These are phyloP conservation scores for Spathaspora passalidarum DNA, from an alignment of 805 yeast species.

Conservation along the genomic window DNA sequence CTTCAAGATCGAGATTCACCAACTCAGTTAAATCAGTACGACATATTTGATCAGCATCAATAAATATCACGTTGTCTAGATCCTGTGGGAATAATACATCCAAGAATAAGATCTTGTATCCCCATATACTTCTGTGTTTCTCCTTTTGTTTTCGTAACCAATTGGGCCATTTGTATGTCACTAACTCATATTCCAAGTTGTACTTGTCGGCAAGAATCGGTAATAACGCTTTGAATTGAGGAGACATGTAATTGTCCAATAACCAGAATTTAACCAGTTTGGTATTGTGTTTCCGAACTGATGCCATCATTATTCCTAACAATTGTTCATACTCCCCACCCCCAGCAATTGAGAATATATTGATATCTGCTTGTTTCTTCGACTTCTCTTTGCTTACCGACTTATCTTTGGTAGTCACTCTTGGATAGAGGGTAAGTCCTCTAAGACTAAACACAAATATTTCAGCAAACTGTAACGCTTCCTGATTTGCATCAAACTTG, in stretches of 20 bases:
- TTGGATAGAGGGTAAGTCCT: slow-evolving; percentile 47
- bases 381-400: slow-evolving; percentile 17
- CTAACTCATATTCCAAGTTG: slow-evolving; percentile 68
- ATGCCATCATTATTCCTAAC: slow-evolving; percentile 72
- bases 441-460: slow-evolving; percentile 41
- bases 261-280: slow-evolving; percentile 78
- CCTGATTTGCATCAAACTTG: slow-evolving; percentile 33
- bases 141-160: slow-evolving; percentile 83
- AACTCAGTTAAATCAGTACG: slow-evolving; percentile 72
- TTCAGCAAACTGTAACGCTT: slow-evolving; percentile 16
- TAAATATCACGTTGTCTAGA: slow-evolving; percentile 72
- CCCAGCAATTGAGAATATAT: slow-evolving; percentile 79
- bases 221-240: slow-evolving; percentile 59
- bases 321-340: slow-evolving; percentile 79
- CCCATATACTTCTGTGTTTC: slow-evolving; percentile 80
- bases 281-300: slow-evolving; percentile 65
- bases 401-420: slow-evolving; percentile 24
- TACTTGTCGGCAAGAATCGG: slow-evolving; percentile 55
- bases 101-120: slow-evolving; percentile 78
- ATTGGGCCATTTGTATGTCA: slow-evolving; percentile 90
- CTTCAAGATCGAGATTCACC: slow-evolving; percentile 64
- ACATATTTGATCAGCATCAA: slow-evolving; percentile 83
- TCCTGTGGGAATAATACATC: slow-evolving; percentile 85
- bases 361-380: slow-evolving; percentile 55
- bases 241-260: slow-evolving; percentile 75